Percentiles rank a stretch among this genome's conserved stretches.
Conservation (phyloP, 257 asterid genomes). For the Ophiorrhiza pumila region DNA sequence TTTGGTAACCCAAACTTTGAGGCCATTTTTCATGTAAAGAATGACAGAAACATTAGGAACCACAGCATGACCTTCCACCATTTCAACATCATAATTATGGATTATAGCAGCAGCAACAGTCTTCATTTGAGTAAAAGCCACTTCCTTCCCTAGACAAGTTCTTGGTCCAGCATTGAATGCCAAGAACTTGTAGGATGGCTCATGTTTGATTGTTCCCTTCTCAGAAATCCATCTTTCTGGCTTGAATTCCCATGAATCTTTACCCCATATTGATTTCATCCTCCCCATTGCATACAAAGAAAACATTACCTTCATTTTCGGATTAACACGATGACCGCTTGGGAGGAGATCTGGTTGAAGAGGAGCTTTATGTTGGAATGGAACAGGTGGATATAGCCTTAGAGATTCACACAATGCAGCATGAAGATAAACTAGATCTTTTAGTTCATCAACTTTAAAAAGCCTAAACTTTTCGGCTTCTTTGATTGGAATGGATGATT, state of each 20-base stretch:
- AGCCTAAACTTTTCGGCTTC: slow-evolving; percentile 16
- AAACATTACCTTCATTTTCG: slow-evolving; percentile 44
- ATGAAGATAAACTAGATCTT: slow-evolving; percentile 40
- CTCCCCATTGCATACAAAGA: slow-evolving; percentile 62
- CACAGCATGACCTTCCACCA: slow-evolving; percentile 40
- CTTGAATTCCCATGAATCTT: slow-evolving; percentile 47
- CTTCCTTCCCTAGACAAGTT: slow-evolving; percentile 63
- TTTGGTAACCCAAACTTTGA: slow-evolving; percentile 40
- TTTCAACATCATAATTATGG: slow-evolving; percentile 33
- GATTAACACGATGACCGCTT: slow-evolving; percentile 49
- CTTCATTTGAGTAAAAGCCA: slow-evolving; percentile 48
- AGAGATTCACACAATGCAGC: slow-evolving; percentile 51
- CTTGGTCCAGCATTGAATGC: slow-evolving; percentile 71
- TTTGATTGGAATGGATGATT: neutral
- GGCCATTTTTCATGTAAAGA: slow-evolving; percentile 54
- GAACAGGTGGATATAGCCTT: slow-evolving; percentile 59
- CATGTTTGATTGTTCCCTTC: slow-evolving; percentile 34
- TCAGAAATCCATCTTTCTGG: slow-evolving; percentile 62
- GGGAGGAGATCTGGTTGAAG: slow-evolving; percentile 36
- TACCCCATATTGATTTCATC: slow-evolving; percentile 53
- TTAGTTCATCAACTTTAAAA: slow-evolving; percentile 29
- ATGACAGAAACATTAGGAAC: slow-evolving; percentile 48
- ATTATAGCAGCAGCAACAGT: slow-evolving; percentile 46
- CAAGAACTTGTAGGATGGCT: slow-evolving; percentile 56
- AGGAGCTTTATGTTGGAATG: slow-evolving; percentile 61